Evolutionary conservation across 148 eudicot genomes (phyloP).

Genomic region (Chenopodium berlandieri): DNA sequence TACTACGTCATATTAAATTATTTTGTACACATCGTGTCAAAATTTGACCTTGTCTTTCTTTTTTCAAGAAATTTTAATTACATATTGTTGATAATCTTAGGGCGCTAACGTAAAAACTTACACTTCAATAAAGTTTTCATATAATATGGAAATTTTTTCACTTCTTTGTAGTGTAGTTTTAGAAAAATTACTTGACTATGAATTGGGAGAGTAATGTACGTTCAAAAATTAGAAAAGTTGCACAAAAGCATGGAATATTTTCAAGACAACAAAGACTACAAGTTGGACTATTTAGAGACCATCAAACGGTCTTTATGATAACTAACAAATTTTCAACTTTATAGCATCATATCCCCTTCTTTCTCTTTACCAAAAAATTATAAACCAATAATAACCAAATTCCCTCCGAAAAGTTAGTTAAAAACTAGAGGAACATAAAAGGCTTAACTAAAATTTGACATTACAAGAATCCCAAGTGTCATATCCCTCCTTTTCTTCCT

Average conservation of each 20-base stretch:
- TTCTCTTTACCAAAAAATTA: slow-evolving; percentile 22
- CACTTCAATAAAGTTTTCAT: no score
- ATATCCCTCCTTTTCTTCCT: slow-evolving; percentile 5
- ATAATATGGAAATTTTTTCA: no score
- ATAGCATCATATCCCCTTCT: slow-evolving; percentile 1
- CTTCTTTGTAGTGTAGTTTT: no score
- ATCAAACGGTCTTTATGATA: background rate
- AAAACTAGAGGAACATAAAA: slow-evolving; percentile 23
- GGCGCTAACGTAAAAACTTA: no score
- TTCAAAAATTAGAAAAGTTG: background rate
- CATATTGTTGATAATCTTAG: background rate
- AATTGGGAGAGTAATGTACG: no score
- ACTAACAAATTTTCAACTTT: background rate
- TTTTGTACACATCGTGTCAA: background rate
- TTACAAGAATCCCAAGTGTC: slow-evolving; percentile 28
- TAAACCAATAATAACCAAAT: background rate
- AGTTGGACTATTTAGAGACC: background rate
- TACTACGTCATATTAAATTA: no score
- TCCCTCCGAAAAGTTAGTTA: slow-evolving; percentile 10
- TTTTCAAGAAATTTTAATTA: no score
- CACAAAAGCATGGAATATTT: background rate
- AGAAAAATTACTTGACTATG: no score
- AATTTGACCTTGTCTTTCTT: no score
- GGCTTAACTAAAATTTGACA: slow-evolving; percentile 23
- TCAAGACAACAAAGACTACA: background rate